Evolutionary conservation across 306 rosid genomes (phyloP).

Genomic region (Astragalus membranaceus): DNA sequence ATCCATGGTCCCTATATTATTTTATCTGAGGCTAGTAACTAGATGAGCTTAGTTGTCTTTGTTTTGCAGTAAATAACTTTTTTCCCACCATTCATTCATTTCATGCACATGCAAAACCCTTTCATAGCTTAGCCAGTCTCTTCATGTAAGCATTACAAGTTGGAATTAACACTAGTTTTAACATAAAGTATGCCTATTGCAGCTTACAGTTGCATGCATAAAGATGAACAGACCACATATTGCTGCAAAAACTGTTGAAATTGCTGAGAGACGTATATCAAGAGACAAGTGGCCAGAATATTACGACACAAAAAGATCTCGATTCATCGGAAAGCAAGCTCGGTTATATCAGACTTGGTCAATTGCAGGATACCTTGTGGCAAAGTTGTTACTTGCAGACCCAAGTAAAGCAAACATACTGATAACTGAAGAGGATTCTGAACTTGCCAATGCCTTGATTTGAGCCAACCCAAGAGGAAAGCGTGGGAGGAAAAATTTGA

Average conservation of each 20-base stretch:
- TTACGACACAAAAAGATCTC: constrained; percentile 61
- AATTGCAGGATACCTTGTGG: constrained; percentile 71
- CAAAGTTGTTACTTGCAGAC: constrained; percentile 60
- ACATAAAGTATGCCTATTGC: constrained; percentile 22
- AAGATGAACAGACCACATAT: constrained; percentile 76
- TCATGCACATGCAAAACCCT: not conserved
- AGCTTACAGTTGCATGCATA: constrained; percentile 85
- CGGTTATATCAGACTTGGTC: constrained; percentile 75
- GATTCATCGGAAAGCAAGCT: constrained; percentile 73
- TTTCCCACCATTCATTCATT: not conserved
- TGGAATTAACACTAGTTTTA: not conserved
- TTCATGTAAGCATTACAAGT: constrained; percentile 11
- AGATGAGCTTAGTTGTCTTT: not conserved
- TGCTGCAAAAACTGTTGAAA: constrained; percentile 62
- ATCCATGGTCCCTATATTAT: too few species aligned
- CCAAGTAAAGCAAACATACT: constrained; percentile 67
- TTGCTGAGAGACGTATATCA: constrained; percentile 56
- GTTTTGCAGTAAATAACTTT: not conserved
- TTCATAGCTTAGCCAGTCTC: not conserved
- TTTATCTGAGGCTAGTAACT: not conserved
- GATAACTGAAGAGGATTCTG: constrained; percentile 72
- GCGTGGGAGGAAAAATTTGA: constrained; percentile 51
- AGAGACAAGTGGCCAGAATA: constrained; percentile 85
- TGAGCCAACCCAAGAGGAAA: constrained; percentile 60
- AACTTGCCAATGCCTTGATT: constrained; percentile 64